These are phyloP conservation scores for Heliosperma pusillum DNA, from an alignment of 148 eudicot genomes.

Conservation along the genomic window DNA sequence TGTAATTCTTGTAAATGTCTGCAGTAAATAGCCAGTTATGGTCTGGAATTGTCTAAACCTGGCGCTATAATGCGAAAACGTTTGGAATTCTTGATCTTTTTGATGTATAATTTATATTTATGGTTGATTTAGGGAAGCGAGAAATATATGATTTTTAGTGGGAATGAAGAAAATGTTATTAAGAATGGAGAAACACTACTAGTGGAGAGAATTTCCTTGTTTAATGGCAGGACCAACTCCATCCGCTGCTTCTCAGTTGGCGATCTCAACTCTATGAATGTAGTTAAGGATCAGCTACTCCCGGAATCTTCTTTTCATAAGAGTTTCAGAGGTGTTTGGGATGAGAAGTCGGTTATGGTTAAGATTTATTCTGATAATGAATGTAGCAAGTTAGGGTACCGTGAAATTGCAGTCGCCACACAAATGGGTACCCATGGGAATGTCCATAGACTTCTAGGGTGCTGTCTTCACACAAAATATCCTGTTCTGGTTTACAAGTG, in stretches of 20 bases:
- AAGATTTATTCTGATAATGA: background rate
- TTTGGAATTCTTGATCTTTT: too few species aligned
- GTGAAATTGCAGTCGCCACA: slow-evolving; percentile 16
- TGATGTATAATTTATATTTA: too few species aligned
- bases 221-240: slow-evolving; percentile 15
- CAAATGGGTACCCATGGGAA: slow-evolving; percentile 13
- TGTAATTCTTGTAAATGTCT: too few species aligned
- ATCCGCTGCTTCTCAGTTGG: background rate
- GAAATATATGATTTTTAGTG: background rate
- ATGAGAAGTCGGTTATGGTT: background rate
- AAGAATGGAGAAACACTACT: slow-evolving; percentile 7
- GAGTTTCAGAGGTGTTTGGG: background rate
- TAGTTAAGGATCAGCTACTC: background rate
- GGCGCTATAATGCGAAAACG: too few species aligned
- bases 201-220: slow-evolving; percentile 5
- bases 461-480: slow-evolving; percentile 3
- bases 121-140: background rate
- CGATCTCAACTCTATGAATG: slow-evolving; percentile 14
- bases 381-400: background rate
- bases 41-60: too few species aligned
- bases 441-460: slow-evolving; percentile 13
- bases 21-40: too few species aligned
- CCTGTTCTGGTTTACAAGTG: slow-evolving; percentile 16
- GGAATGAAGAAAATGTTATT: background rate
- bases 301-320: too few species aligned